Evolutionary conservation across 2,329 filamentous ascomycete species (phyloP), one percentile per base, ranked within the genome.

Genomic region (Alternaria hordeiaustralica): DNA sequence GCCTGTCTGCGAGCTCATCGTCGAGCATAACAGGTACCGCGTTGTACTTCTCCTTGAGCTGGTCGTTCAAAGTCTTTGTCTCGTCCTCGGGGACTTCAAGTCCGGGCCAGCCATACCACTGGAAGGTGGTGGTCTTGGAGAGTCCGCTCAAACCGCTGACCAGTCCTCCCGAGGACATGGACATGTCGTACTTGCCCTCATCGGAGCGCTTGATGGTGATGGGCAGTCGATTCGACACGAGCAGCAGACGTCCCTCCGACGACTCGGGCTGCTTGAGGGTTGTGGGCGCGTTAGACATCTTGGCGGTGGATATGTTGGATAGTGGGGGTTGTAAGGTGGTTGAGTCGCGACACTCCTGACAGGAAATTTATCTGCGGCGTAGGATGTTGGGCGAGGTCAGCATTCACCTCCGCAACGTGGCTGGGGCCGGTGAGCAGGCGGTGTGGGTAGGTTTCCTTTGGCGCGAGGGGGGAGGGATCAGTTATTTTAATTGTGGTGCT

Each of bases 81-180:
- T 98, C 95, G 59, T 89, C 87, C 67, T 96, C 92, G 43, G 95
- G 95, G 5, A 98, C 89, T 80, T 98, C 93, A 53, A 97, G 83
- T 41, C 96, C 96, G 1, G 96, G 94, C 95, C 96, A 98, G 71
- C 96, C 96, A 82, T 98, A 98, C 96, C 96, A 99, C 81, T 96
- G 92, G 82, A 98, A 98, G 71, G 90, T 95, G 25, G 93, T 97
- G 30, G 93, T 92, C 82, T 97, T 97, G 74, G 92, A 91, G 62
- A 98, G 84, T 25, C 96, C 96, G 71, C 93, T 97, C 65, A 99
- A 86, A 20, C 96, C 96, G 55, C 93, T 97, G 75, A 98, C 96
- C 44, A 99, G 88, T 44, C 96, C 96, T 61, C 96, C 96, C 2
- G 96, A 98, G 50, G 95, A 98, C 92, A 97, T 97, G 79, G 92